These are phyloP conservation scores for Penicillium alfredii DNA, from an alignment of 495 filamentous ascomycete species.

Conservation along the genomic window DNA sequence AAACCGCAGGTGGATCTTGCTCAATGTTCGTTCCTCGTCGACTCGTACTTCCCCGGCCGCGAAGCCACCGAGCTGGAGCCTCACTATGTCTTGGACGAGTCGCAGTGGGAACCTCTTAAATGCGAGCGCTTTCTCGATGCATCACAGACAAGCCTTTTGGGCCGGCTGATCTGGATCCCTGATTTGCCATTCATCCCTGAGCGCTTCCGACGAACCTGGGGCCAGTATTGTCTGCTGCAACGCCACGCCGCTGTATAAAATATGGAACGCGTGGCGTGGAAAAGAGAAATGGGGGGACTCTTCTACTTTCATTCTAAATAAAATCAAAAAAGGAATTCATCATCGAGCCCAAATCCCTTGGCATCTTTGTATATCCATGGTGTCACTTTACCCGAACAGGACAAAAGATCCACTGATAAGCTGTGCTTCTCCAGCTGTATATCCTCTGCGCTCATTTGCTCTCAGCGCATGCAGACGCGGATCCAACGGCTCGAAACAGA, in stretches of 20 bases:
- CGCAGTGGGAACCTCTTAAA: conserved; percentile 66
- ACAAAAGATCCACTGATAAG: conserved; percentile 27
- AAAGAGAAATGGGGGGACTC: no score
- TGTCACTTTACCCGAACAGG: conserved; percentile 19
- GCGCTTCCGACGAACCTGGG: conserved; percentile 67
- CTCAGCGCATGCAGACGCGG: conserved; percentile 12
- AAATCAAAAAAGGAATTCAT: no score
- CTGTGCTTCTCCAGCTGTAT: conserved; percentile 8
- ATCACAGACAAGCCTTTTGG: conserved; percentile 61
- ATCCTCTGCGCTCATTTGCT: no score
- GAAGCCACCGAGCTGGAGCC: conserved; percentile 59
- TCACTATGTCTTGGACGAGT: conserved; percentile 60
- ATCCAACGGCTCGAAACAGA: conserved; percentile 17
- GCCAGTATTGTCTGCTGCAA: conserved; percentile 71
- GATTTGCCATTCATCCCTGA: conserved; percentile 64
- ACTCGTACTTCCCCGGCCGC: conserved; percentile 68
- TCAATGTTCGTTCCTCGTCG: conserved; percentile 77
- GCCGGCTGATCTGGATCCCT: conserved; percentile 82
- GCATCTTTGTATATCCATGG: no score
- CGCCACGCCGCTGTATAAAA: conserved; percentile 21
- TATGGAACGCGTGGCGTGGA: conserved; percentile 6
- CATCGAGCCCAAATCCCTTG: no score
- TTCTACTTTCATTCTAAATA: no score
- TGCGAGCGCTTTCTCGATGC: conserved; percentile 81
- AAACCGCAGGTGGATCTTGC: conserved; percentile 55